A percentile compares a stretch with the other conserved stretches of the same genome.
These are phyloP conservation scores for Populus hybrid DNA, from an alignment of 441 rosid species.

Conservation along the genomic window DNA sequence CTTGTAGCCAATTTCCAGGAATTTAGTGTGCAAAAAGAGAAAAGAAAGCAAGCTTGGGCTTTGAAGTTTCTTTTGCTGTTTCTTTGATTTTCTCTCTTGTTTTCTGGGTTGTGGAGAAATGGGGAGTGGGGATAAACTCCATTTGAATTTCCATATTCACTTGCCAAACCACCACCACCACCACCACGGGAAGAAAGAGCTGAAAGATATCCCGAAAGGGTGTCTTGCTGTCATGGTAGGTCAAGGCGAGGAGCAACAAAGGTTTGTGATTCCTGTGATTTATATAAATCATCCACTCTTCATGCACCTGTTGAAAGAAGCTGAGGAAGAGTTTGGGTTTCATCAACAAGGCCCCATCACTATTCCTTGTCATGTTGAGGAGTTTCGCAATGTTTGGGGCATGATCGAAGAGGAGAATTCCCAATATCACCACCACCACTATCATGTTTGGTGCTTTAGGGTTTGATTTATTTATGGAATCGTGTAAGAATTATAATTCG, in stretches of 20 bases:
- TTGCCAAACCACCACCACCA: constrained; percentile 37
- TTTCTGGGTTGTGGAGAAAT: constrained; percentile 19
- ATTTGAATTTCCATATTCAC: constrained; percentile 52
- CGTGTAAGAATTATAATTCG: background rate
- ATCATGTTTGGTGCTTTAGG: constrained; percentile 51
- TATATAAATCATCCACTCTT: constrained; percentile 80
- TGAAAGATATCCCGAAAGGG: constrained; percentile 63
- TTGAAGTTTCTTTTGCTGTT: no score
- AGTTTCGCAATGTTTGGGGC: constrained; percentile 60
- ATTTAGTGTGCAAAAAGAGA: background rate
- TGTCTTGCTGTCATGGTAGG: constrained; percentile 75
- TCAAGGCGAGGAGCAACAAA: constrained; percentile 54
- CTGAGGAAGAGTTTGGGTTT: constrained; percentile 90
- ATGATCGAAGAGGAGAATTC: constrained; percentile 52
- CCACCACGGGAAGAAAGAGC: constrained; percentile 22
- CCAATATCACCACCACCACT: constrained; percentile 23
- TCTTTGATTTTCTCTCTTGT: background rate
- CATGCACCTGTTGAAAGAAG: constrained; percentile 50
- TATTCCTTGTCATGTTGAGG: constrained; percentile 73
- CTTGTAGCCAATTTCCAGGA: constrained; percentile 14
- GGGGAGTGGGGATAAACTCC: constrained; percentile 41
- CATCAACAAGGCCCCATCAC: constrained; percentile 66
- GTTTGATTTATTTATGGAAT: constrained; percentile 15
- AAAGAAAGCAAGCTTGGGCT: background rate
- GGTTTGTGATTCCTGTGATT: constrained; percentile 72